Evolutionary conservation across 345 rosid species (phyloP).

Genomic region (Acer campestre): DNA sequence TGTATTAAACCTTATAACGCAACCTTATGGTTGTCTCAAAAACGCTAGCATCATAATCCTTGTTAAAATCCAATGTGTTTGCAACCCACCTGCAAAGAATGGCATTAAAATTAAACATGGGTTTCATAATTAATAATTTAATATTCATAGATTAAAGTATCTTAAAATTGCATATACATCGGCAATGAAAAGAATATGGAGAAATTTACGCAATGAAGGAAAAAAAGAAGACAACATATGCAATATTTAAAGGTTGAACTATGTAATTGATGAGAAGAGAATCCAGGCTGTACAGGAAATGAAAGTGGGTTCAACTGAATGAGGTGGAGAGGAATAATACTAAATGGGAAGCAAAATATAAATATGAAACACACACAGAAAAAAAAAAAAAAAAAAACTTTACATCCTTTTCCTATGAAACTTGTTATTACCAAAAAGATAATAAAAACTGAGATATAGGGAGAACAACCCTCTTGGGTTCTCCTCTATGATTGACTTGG

Average conservation of each 20-base stretch:
- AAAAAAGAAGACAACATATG: not conserved
- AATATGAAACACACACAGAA: not conserved
- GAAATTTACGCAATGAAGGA: not conserved
- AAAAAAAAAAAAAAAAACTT: not conserved
- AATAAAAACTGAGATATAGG: not conserved
- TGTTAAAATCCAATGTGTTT: slow-evolving; percentile 84
- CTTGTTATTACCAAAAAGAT: not conserved
- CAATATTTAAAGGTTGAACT: not conserved
- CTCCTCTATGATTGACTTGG: no score
- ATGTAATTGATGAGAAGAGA: not conserved
- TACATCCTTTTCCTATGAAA: not conserved
- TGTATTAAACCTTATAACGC: slow-evolving; percentile 70
- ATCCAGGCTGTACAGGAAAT: not conserved
- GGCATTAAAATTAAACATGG: not conserved
- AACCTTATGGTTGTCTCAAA: slow-evolving; percentile 99
- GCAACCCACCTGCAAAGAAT: slow-evolving; percentile 84
- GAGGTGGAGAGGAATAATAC: not conserved
- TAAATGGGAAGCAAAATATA: not conserved
- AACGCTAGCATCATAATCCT: slow-evolving; percentile 93
- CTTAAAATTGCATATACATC: not conserved
- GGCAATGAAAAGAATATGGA: not conserved
- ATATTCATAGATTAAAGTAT: not conserved
- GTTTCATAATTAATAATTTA: not conserved
- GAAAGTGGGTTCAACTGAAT: not conserved
- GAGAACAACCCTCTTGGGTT: not conserved